Conservation (phyloP, 2,329 filamentous ascomycete species). For the Diaporthe vaccinii region DNA sequence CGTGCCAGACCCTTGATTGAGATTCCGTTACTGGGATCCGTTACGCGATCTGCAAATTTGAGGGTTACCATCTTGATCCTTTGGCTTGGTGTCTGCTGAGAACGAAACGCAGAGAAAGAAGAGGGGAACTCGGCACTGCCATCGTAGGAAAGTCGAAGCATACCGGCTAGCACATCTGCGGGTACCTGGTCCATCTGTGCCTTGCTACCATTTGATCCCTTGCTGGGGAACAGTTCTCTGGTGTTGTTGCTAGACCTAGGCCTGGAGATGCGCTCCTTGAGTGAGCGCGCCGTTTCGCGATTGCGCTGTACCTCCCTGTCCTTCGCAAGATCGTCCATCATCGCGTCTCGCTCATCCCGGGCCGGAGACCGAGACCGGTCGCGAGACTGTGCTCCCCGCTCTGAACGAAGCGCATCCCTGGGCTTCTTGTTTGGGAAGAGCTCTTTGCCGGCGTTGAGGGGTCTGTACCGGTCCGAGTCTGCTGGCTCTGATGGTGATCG, state of each 20-base stretch:
- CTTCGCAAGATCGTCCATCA: conserved; percentile 48
- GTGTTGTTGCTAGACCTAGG: conserved; percentile 55
- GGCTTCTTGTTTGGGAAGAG: conserved; percentile 66
- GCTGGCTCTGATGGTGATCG: conserved; percentile 40
- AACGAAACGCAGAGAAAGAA: not conserved
- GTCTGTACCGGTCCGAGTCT: conserved; percentile 47
- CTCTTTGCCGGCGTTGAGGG: conserved; percentile 69
- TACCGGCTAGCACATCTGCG: conserved; percentile 52
- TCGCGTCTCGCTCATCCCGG: conserved; percentile 57
- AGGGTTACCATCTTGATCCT: conserved; percentile 33
- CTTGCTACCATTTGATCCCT: conserved; percentile 47
- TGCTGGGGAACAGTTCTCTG: conserved; percentile 73
- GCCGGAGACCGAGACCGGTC: conserved; percentile 67
- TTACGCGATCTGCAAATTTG: conserved; percentile 31
- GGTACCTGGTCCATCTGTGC: conserved; percentile 53
- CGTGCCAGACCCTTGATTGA: conserved; percentile 70
- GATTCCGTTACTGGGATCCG: conserved; percentile 34
- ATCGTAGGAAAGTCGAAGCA: conserved; percentile 44
- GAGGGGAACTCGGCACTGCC: conserved; percentile 35
- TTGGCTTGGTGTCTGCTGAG: not conserved
- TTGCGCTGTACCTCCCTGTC: conserved; percentile 51
- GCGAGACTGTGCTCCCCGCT: conserved; percentile 52
- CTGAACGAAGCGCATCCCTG: conserved; percentile 42
- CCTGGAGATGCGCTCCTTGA: conserved; percentile 57
- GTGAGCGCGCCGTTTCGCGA: conserved; percentile 59